Conservation (phyloP, 1,284 basidiomycete species). For the Hypsizygus ulmarius region DNA sequence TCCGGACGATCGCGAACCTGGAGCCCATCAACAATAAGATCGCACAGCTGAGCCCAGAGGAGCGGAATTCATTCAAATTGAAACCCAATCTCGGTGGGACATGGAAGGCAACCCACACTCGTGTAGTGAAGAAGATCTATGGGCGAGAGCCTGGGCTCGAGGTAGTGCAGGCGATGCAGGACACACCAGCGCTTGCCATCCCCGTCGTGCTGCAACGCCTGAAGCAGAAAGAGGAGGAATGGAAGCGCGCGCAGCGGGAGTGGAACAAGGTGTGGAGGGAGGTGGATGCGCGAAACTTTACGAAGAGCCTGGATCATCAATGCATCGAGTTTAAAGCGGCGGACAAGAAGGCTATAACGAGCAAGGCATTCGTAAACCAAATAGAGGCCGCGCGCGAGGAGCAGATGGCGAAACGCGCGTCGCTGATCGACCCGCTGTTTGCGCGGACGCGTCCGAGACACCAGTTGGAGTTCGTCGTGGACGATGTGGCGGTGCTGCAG, state of each 20-base stretch:
- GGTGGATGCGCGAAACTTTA: constrained; percentile 92
- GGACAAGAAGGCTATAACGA: constrained; percentile 89
- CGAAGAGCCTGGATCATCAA: constrained; percentile 92
- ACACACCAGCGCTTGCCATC: constrained; percentile 88
- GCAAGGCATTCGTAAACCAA: constrained; percentile 85
- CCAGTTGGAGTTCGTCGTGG: constrained; percentile 81
- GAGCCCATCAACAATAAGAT: constrained; percentile 94
- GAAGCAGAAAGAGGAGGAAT: constrained; percentile 97
- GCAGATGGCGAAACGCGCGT: constrained; percentile 77
- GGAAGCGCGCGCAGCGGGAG: constrained; percentile 98
- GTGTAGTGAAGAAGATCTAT: constrained; percentile 97
- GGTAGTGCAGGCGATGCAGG: constrained; percentile 90
- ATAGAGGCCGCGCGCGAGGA: constrained; percentile 89
- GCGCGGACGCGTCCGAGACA: constrained; percentile 68
- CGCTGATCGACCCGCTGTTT: constrained; percentile 75
- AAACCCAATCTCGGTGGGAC: constrained; percentile 90
- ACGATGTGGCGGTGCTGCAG: constrained; percentile 77
- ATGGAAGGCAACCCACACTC: constrained; percentile 90
- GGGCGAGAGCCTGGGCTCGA: constrained; percentile 86
- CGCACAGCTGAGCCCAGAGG: constrained; percentile 76
- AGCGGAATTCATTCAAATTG: constrained; percentile 82
- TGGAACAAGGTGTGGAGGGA: constrained; percentile 99
- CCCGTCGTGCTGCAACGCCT: constrained; percentile 90
- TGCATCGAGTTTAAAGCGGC: constrained; percentile 86
- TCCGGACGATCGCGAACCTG: constrained; percentile 87